Percentiles rank a stretch among this genome's conserved stretches.
phyloP scores from a whole-genome alignment of 139 green algal species.

The Auxenochlorella pyrenoidosa region DNA sequence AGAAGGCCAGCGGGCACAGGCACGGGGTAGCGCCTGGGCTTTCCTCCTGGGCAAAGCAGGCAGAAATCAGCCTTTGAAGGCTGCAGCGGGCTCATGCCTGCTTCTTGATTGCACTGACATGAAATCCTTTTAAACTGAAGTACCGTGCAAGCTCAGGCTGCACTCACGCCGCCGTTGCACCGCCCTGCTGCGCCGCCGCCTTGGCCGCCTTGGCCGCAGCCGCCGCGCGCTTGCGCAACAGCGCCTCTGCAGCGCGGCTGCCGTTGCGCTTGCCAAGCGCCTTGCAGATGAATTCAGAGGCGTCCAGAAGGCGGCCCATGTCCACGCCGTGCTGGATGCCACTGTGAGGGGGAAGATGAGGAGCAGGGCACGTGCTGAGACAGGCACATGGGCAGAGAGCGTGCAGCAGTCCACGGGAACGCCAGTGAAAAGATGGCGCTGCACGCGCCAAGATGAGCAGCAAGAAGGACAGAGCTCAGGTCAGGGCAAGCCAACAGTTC shows the following conservation, averaged over 20 bases:
- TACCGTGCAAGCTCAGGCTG: too few relatives aligned
- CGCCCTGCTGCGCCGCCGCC: background rate
- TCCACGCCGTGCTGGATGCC: constrained; percentile 86
- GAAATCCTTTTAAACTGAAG: too few relatives aligned
- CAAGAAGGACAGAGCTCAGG: background rate
- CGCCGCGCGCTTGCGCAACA: constrained; percentile 25
- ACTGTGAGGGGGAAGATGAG: background rate
- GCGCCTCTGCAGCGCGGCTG: constrained; percentile 40
- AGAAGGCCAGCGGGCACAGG: too few relatives aligned
- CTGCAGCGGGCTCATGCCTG: too few relatives aligned
- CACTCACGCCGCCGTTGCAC: background rate
- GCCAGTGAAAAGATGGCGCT: too few relatives aligned
- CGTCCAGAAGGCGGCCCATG: constrained; percentile 73
- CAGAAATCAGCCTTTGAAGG: too few relatives aligned
- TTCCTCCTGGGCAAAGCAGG: too few relatives aligned
- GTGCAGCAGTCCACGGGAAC: too few relatives aligned
- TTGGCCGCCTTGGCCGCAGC: constrained; percentile 4
- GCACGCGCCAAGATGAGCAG: background rate
- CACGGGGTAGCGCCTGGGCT: too few relatives aligned
- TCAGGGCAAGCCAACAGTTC: background rate
- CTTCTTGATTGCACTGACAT: too few relatives aligned
- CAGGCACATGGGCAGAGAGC: too few relatives aligned
- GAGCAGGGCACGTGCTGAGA: background rate
- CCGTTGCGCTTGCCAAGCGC: constrained; percentile 52
- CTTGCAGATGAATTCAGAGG: constrained; percentile 72